Evolutionary conservation across 192 early-diverging fungal species (phyloP).

Genomic region (Chytriomyces sp.): DNA sequence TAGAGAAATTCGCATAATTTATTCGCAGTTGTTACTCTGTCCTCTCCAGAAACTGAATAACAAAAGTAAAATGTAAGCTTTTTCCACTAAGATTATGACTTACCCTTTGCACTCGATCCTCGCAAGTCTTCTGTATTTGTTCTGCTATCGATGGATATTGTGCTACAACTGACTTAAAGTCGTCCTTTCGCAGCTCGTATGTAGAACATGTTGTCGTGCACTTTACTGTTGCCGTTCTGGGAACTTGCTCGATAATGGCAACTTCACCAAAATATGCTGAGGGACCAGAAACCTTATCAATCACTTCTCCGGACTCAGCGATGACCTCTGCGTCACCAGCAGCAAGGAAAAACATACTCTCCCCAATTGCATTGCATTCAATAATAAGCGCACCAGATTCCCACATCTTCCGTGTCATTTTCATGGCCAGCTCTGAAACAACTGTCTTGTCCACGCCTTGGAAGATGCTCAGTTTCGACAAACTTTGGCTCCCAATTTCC

Average conservation of each 20-base stretch:
- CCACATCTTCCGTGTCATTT: conserved; percentile 42
- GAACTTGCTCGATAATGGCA: conserved; percentile 53
- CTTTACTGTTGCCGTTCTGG: conserved; percentile 50
- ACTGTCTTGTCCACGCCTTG: conserved; percentile 34
- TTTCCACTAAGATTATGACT: not conserved
- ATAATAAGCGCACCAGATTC: conserved; percentile 42
- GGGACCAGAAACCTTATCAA: conserved; percentile 42
- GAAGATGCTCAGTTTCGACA: conserved; percentile 40
- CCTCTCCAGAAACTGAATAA: too few relatives aligned
- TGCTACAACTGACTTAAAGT: conserved; percentile 37
- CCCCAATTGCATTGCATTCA: conserved; percentile 31
- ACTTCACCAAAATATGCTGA: conserved; percentile 60
- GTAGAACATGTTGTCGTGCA: too few relatives aligned
- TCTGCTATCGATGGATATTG: conserved; percentile 41
- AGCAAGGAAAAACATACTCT: too few relatives aligned
- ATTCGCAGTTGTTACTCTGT: too few relatives aligned
- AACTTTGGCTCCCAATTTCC: conserved; percentile 39
- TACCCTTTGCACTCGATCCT: conserved; percentile 43
- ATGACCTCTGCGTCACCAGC: conserved; percentile 53
- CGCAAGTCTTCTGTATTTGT: conserved; percentile 42
- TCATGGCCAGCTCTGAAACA: conserved; percentile 42
- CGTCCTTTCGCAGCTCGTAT: conserved; percentile 38
- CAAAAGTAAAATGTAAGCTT: not conserved
- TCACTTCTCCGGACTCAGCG: conserved; percentile 43
- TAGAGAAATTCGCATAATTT: too few relatives aligned